Conservation (phyloP, 2,329 filamentous ascomycete genomes). For the Didymellaceae sp. region DNA sequence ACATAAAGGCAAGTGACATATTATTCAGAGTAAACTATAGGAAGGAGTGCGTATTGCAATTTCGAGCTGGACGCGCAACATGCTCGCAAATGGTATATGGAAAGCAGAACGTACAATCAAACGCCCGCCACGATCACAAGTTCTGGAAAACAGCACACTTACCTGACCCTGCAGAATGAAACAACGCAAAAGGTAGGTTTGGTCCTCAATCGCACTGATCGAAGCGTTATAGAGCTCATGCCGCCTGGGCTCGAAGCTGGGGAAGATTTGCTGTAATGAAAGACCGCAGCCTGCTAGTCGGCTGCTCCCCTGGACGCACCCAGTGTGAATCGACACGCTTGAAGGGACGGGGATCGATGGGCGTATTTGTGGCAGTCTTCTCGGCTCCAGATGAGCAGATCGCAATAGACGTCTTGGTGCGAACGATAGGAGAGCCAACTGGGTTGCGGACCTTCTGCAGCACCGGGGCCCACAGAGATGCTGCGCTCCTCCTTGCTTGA, state of each 20-base stretch:
- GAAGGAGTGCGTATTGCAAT: no score
- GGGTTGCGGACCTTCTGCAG: constrained; percentile 31
- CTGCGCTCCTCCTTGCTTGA: constrained; percentile 18
- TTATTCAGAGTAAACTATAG: no score
- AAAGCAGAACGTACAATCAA: no score
- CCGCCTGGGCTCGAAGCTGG: constrained; percentile 13
- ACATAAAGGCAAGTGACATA: no score
- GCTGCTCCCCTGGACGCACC: constrained; percentile 24
- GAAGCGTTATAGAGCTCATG: background rate
- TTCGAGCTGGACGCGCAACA: no score
- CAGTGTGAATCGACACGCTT: constrained; percentile 29
- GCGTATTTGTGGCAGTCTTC: constrained; percentile 18
- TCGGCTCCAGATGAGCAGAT: constrained; percentile 23
- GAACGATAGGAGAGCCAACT: constrained; percentile 29
- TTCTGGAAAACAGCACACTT: no score
- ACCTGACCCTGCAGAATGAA: no score
- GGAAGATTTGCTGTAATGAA: constrained; percentile 9
- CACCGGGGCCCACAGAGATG: constrained; percentile 25
- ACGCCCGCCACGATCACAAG: no score
- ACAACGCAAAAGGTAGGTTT: background rate
- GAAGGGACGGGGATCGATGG: constrained; percentile 17
- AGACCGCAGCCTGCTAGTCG: constrained; percentile 19
- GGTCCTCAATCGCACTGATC: background rate
- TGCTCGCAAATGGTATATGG: no score
- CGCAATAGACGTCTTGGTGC: constrained; percentile 29